A percentile compares a stretch with the other conserved stretches of the same genome.
Conservation (phyloP, 768 basidiomycete genomes). For the Naganishia randhawae region DNA sequence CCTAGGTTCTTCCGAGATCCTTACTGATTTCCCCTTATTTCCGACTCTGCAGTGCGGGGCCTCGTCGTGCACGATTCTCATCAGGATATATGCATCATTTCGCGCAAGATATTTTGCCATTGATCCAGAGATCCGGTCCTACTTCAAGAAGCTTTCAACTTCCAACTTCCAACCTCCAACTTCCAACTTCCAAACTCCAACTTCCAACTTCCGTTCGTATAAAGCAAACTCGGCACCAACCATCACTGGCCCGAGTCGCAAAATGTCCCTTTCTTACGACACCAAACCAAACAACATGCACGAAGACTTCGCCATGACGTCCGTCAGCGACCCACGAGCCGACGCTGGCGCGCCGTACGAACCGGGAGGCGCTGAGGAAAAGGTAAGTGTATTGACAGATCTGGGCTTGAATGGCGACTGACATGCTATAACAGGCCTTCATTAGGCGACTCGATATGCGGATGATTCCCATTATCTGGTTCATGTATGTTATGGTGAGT, state of each 20-base stretch:
- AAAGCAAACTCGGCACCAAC: not conserved
- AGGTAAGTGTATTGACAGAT: not conserved
- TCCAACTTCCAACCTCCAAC: no score
- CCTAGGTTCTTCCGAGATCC: no score
- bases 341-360: constrained; percentile 13
- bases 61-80: no score
- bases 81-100: no score
- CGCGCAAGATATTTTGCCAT: no score
- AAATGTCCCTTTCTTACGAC: constrained; percentile 12
- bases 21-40: no score
- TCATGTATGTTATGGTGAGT: constrained; percentile 31
- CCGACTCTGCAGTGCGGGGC: no score
- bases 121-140: no score
- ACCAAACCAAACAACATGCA: constrained; percentile 12
- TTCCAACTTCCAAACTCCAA: no score
- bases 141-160: no score
- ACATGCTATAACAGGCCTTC: constrained; percentile 18
- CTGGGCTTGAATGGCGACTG: not conserved
- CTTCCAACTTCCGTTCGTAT: no score
- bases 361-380: constrained; percentile 23
- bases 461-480: constrained; percentile 30
- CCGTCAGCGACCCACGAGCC: not conserved
- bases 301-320: constrained; percentile 3
- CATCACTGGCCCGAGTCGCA: not conserved
- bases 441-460: constrained; percentile 34